These are phyloP conservation scores for Erodium trifolium DNA, from an alignment of 441 rosid species.

Conservation along the genomic window DNA sequence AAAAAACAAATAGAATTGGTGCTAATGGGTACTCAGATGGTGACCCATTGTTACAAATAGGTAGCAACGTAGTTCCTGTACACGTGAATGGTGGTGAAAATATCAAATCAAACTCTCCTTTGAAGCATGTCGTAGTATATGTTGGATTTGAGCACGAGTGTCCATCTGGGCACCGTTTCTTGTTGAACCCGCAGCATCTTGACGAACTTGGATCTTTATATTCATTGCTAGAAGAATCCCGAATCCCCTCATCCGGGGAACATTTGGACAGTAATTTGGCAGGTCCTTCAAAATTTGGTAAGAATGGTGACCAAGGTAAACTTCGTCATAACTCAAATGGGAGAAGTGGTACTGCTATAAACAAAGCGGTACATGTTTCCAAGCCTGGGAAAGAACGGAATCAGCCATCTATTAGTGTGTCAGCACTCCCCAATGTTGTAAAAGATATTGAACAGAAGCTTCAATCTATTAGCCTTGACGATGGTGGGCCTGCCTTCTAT, in stretches of 20 bases:
- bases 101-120: constrained; percentile 24
- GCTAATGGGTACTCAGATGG: constrained; percentile 22
- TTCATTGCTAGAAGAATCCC: constrained; percentile 38
- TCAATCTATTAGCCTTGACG: constrained; percentile 40
- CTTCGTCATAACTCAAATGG: constrained; percentile 37
- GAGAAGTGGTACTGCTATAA: constrained; percentile 26
- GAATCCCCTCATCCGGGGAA: constrained; percentile 24
- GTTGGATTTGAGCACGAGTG: constrained; percentile 91
- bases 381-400: constrained; percentile 32
- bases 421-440: constrained; percentile 24
- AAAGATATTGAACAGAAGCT: constrained; percentile 33
- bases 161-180: constrained; percentile 74
- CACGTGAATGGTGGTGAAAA: constrained; percentile 34
- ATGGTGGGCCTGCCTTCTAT: constrained; percentile 41
- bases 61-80: constrained; percentile 50
- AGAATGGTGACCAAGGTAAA: constrained; percentile 38
- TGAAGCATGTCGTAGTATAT: constrained; percentile 43
- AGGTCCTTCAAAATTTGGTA: constrained; percentile 30
- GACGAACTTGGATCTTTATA: constrained; percentile 50
- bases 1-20: constrained; percentile 24
- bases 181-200: constrained; percentile 48
- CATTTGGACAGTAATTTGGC: constrained; percentile 25
- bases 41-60: constrained; percentile 48
- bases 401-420: constrained; percentile 23
- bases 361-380: constrained; percentile 29